Base-by-base conservation (phyloP, 2,329 filamentous ascomycete species). In the Nothophoma quercina region DNA sequence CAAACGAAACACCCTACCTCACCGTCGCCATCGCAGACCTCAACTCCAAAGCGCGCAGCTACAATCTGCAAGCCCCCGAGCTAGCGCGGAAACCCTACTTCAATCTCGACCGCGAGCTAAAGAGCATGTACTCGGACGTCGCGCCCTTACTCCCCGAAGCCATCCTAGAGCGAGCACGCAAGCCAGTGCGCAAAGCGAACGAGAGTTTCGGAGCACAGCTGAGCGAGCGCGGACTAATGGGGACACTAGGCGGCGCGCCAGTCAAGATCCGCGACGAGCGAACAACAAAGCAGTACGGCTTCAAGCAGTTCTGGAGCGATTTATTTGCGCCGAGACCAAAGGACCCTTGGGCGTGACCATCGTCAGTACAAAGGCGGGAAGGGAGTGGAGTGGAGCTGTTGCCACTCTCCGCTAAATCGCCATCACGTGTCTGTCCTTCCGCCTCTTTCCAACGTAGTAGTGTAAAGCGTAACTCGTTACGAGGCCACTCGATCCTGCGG, bases 81-180 rank as follows among this genome's bases (percentile, higher is more conserved):
- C 81, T 96, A 1, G 93, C 93, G 2, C 96, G 95, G 76, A 96
- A 96, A 73, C 91, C 93, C 0, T 98, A 98, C 73, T 92, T 91
- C 68, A 87, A 82, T 2, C 84, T 98, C 7, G 85, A 92, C 35
- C 85, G 93, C 40, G 95, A 99, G 75, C 81, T 98, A 13, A 82
- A 81, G 23, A 81, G 84, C 2, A 97, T 93, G 71, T 98, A 87
- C 68, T 89, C 91, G 0, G 93, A 96, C 55, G 88, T 96, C 1
- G 93, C 93, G 6, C 91, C 91, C 0, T 78, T 82, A 38, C 74
- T 98, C 4, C 85, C 91, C 0, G 80, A 82, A 2, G 87, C 87
- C 56, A 95, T 98, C 55, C 82, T 83, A 51, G 83, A 89, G 22
- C 81, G 91, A 16, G 90, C 90, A 5, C 74, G 76, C 13, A 78